Percentiles rank a stretch among this genome's conserved stretches.
These are phyloP conservation scores for Metschnikowia lochheadii DNA, from an alignment of 805 yeast genomes.

Conservation along the genomic window DNA sequence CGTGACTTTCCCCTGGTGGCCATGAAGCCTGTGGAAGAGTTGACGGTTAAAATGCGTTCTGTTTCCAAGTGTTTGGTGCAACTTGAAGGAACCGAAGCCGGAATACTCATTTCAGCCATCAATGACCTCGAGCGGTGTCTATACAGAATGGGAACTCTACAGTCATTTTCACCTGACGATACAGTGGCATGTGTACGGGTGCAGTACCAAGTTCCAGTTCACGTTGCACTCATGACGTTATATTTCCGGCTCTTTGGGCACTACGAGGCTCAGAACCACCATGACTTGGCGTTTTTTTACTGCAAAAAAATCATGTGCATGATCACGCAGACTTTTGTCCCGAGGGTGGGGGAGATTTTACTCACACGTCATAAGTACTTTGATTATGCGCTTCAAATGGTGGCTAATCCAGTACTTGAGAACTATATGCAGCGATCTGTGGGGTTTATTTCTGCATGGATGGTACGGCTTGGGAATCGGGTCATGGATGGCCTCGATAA, in stretches of 20 bases:
- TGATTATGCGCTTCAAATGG: slow-evolving; percentile 10
- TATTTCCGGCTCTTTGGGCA: slow-evolving; percentile 15
- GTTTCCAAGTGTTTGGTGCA: slow-evolving; percentile 6
- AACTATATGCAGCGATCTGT: slow-evolving; percentile 14
- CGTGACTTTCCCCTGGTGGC: slow-evolving; percentile 4
- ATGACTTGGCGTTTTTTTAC: slow-evolving; percentile 12
- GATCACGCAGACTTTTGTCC: slow-evolving; percentile 12
- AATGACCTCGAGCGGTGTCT: slow-evolving; percentile 12
- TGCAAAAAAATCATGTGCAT: slow-evolving; percentile 13
- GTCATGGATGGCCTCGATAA: slow-evolving; percentile 1
- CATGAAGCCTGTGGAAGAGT: slow-evolving; percentile 3
- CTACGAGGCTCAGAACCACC: slow-evolving; percentile 11
- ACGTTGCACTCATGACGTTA: slow-evolving; percentile 9
- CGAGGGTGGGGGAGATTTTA: slow-evolving; percentile 9
- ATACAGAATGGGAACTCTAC: slow-evolving; percentile 1
- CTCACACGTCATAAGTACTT: slow-evolving; percentile 8
- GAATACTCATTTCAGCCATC: slow-evolving; percentile 7
- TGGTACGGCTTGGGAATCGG: slow-evolving; percentile 10
- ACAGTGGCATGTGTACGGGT: slow-evolving; percentile 2
- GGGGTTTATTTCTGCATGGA: slow-evolving; percentile 7
- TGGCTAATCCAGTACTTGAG: slow-evolving; percentile 11
- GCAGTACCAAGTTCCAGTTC: slow-evolving; percentile 9
- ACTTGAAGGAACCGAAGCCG: slow-evolving; percentile 2
- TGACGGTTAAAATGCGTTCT: slow-evolving; percentile 6
- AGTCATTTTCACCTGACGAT: background rate